A percentile compares a stretch with the other conserved stretches of the same genome.
phyloP scores from a whole-genome alignment of 345 rosid genomes.

The Arabidopsis thaliana region TAIR10.1 NC_003070.9:6053501-6054000 shows the following conservation, averaged over 20 bases:
- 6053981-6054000: neutral
- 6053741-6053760: constrained; percentile 19
- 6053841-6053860: constrained; percentile 15
- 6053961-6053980: constrained; percentile 14
- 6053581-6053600: neutral
- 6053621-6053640: constrained; percentile 20
- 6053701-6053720: constrained; percentile 16
- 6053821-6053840: constrained; percentile 14
- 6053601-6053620: constrained; percentile 15
- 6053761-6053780: constrained; percentile 22
- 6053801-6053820: constrained; percentile 9
- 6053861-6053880: constrained; percentile 22
- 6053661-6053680: constrained; percentile 11
- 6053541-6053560: constrained; percentile 25
- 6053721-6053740: neutral
- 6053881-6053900: constrained; percentile 27
- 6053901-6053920: constrained; percentile 13
- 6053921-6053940: constrained; percentile 19
- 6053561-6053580: constrained; percentile 19
- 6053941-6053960: constrained; percentile 15
- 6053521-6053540: constrained; percentile 15
- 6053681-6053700: neutral
- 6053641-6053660: constrained; percentile 24
- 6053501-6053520: constrained; percentile 15
- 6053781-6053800: constrained; percentile 15